Base-by-base conservation (phyloP, 768 basidiomycete genomes). In the Agaricus subrufescens region DNA sequence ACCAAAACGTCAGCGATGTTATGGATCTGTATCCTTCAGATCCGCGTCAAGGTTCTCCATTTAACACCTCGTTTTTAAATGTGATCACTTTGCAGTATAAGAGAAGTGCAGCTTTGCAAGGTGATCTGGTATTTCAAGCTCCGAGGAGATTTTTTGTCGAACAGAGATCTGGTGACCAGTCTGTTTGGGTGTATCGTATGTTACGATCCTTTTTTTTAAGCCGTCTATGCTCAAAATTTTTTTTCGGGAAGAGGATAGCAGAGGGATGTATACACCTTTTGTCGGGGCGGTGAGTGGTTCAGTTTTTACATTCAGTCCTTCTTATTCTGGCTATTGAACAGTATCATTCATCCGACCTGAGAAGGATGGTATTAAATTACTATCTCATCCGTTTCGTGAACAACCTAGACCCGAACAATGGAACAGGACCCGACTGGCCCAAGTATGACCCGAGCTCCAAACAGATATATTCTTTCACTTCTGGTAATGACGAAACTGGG, bases 101-200 rank as follows among this genome's bases (percentile, higher is more conserved):
- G 62, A 70, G 80, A 4, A 57, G 81, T 6, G 75, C 81, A 0
- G 73, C 81, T 0, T 69, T 83, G 58, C 73, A 73, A 48, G 82
- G 81, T 0, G 82, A 85, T 59, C 60, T 61, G 9, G 69, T 74
- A 2, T 83, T 83, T 65, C 81, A 82, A 39, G 79, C 71, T 0
- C 80, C 82, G 11, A 71, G 81, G 26, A 65, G 79, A 19, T 77
- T 76, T 63, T 77, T 84, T 59, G 57, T 83, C 19, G 63, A 77
- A 52, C 60, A 68, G 6, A 62, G 63, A 4, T 68, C 76, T 0
- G 70, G 70, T 0, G 72, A 72, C 54, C 76, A 79, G 60, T 69
- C 69, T 4, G 69, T 72, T 3, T 83, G 79, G 78, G 64, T 69
- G 1, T 80, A 73, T 62, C 47, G 76, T 77, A 40, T 46, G 75